Conservation (phyloP, 1,139 yeast genomes). For the Debaryomycetaceae sp. region DNA sequence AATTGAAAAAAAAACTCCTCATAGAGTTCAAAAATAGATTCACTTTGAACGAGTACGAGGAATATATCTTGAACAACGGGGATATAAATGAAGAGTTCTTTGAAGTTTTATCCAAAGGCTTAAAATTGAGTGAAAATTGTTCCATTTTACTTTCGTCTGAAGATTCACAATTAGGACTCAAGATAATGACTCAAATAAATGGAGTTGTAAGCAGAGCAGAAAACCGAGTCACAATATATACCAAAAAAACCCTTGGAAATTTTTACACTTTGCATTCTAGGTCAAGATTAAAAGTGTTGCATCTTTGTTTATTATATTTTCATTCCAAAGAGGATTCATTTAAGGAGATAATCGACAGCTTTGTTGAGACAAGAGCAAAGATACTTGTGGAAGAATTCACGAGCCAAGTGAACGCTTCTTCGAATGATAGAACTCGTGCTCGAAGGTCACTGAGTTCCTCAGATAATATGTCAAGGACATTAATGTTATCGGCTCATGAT, state of each 20-base stretch:
- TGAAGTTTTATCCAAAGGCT: slow-evolving; percentile 55
- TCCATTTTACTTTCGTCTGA: slow-evolving; percentile 65
- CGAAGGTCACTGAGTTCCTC: slow-evolving; percentile 12
- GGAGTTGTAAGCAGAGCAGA: slow-evolving; percentile 50
- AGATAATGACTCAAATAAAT: slow-evolving; percentile 62
- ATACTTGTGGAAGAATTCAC: slow-evolving; percentile 56
- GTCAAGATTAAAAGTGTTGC: slow-evolving; percentile 28
- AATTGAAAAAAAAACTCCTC: slow-evolving; percentile 54
- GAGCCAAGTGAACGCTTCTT: slow-evolving; percentile 38
- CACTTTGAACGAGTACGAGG: slow-evolving; percentile 71
- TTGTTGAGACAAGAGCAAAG: slow-evolving; percentile 57
- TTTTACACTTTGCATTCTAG: slow-evolving; percentile 30
- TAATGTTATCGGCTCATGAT: slow-evolving; percentile 71
- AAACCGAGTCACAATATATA: slow-evolving; percentile 41
- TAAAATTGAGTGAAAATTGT: slow-evolving; percentile 63
- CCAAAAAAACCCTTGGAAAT: slow-evolving; percentile 35
- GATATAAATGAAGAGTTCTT: slow-evolving; percentile 60
- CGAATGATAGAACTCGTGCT: slow-evolving; percentile 2
- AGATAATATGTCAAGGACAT: slow-evolving; percentile 37
- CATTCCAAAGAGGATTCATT: slow-evolving; percentile 47
- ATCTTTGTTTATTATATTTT: slow-evolving; percentile 31
- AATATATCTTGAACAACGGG: slow-evolving; percentile 45
- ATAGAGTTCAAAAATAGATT: slow-evolving; percentile 61
- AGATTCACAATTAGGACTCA: slow-evolving; percentile 67
- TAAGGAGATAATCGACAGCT: slow-evolving; percentile 42